Evolutionary conservation across 306 rosid genomes (phyloP).

Genomic region (Pyrus bretschneideri): DNA sequence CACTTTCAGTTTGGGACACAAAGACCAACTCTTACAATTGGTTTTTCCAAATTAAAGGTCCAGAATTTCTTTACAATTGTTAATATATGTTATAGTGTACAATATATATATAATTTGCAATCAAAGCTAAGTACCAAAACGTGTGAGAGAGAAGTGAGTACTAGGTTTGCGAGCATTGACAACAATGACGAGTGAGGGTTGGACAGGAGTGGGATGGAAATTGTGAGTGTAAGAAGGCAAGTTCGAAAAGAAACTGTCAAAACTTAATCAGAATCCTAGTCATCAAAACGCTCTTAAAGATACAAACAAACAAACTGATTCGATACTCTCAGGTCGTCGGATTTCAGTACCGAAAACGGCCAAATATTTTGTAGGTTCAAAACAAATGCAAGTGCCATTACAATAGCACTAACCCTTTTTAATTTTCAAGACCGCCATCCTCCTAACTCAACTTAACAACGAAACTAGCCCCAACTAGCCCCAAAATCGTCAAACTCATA

Average conservation of each 20-base stretch:
- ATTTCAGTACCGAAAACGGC: conserved; percentile 48
- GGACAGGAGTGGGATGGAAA: neutral
- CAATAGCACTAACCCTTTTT: conserved; percentile 6
- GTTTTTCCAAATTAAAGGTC: neutral
- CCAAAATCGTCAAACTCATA: neutral
- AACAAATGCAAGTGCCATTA: conserved; percentile 43
- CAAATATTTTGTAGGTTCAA: conserved; percentile 47
- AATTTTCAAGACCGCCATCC: neutral
- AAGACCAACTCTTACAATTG: neutral
- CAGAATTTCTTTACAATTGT: neutral
- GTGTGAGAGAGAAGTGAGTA: neutral
- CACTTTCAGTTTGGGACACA: neutral
- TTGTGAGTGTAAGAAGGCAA: neutral
- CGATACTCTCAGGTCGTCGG: no score
- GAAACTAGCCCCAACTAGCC: neutral
- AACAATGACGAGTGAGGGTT: neutral
- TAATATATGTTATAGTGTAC: neutral
- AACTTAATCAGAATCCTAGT: neutral
- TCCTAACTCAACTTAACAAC: no score
- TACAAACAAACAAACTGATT: no score
- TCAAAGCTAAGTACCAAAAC: neutral
- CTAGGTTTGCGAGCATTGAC: neutral
- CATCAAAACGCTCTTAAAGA: no score
- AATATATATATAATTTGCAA: neutral
- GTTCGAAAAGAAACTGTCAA: neutral